A percentile compares a stretch with the other conserved stretches of the same genome.
Conservation (phyloP, 495 filamentous ascomycete species). For the Hyaloscypha variabilis region DNA sequence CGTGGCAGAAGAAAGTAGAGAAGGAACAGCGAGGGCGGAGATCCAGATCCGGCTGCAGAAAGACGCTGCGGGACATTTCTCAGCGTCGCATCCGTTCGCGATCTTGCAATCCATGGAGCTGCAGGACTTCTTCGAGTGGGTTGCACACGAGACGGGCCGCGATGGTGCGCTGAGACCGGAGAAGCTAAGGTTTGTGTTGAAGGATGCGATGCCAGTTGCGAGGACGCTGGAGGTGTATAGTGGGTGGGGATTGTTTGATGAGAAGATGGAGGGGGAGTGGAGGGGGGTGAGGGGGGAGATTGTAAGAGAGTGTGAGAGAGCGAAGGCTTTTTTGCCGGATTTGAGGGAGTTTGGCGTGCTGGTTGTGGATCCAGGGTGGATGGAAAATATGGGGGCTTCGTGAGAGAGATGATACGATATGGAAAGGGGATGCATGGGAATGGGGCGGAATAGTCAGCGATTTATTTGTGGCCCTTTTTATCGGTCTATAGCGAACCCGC, state of each 20-base stretch:
- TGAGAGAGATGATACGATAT: not conserved
- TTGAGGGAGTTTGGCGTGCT: not conserved
- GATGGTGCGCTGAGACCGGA: not conserved
- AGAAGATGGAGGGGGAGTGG: not conserved
- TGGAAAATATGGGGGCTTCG: no score
- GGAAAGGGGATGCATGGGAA: not conserved
- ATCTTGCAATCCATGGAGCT: not conserved
- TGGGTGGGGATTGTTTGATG: not conserved
- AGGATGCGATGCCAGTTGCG: slow-evolving; percentile 2
- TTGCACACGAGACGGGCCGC: not conserved
- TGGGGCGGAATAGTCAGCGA: not conserved
- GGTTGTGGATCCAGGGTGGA: not conserved
- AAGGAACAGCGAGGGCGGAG: not conserved
- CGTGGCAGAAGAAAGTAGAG: not conserved
- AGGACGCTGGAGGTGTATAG: not conserved
- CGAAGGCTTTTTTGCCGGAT: not conserved
- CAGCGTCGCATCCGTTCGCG: not conserved
- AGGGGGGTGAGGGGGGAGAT: not conserved
- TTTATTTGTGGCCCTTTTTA: not conserved
- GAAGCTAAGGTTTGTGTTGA: not conserved
- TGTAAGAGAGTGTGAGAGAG: not conserved
- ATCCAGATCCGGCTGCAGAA: not conserved
- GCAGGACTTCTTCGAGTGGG: not conserved
- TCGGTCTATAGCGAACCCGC: not conserved
- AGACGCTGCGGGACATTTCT: not conserved